These are phyloP conservation scores for Haematococcus lacustris DNA, from an alignment of 139 green algal genomes.

Conservation along the genomic window DNA sequence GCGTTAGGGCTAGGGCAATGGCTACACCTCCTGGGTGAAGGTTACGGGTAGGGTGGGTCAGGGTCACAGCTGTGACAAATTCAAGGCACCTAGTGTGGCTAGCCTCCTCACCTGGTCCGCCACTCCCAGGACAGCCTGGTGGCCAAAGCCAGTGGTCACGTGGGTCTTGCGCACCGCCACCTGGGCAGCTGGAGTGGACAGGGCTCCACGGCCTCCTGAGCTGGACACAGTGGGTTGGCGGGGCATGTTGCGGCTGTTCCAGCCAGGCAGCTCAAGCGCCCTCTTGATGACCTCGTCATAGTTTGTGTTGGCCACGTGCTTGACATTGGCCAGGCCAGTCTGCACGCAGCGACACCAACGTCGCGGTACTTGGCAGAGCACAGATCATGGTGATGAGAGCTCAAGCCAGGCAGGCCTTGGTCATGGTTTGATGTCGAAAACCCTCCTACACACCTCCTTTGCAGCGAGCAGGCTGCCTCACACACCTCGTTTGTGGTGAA, in stretches of 20 bases:
- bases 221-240: not conserved
- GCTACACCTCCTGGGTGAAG: no score
- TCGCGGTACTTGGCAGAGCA: no score
- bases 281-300: slow-evolving; percentile 35
- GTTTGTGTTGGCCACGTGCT: slow-evolving; percentile 43
- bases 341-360: slow-evolving; percentile 6
- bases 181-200: not conserved
- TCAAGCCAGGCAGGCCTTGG: no score
- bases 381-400: no score
- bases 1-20: no score
- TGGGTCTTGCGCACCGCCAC: not conserved
- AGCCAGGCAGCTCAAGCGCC: slow-evolving; percentile 41
- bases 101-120: slow-evolving; percentile 31
- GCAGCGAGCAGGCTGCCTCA: not conserved
- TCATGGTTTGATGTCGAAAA: no score
- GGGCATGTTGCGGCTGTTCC: slow-evolving; percentile 7
- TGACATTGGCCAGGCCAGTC: slow-evolving; percentile 34
- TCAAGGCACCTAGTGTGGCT: no score
- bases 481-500: slow-evolving; percentile 63
- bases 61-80: no score
- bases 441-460: no score
- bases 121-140: slow-evolving; percentile 40
- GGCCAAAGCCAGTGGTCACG: slow-evolving; percentile 45
- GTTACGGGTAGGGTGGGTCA: no score
- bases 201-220: not conserved